Conservation (phyloP, 202 grass and related monocot genomes). For the Brachypodium distachyon region DNA sequence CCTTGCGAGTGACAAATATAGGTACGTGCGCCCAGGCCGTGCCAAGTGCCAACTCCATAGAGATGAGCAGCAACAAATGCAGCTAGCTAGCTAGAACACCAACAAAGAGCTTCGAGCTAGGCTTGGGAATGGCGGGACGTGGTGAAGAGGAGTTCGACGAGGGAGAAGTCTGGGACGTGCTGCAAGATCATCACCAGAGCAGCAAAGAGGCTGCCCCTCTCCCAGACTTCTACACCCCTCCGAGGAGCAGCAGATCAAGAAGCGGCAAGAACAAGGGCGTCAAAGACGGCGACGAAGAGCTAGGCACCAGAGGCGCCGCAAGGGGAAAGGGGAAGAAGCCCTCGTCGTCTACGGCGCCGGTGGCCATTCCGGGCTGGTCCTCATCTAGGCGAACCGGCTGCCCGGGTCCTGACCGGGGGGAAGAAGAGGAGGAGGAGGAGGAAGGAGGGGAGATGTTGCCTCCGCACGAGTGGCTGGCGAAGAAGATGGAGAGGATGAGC, state of each 20-base stretch:
- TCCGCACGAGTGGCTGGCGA: slow-evolving; percentile 84
- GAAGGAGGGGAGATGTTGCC: slow-evolving; percentile 27
- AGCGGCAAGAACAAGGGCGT: neutral
- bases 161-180: slow-evolving; percentile 37
- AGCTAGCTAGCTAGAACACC: neutral
- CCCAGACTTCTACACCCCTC: neutral
- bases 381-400: neutral
- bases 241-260: neutral
- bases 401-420: neutral
- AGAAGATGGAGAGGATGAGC: slow-evolving; percentile 73
- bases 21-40: neutral
- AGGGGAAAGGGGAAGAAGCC: slow-evolving; percentile 14
- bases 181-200: slow-evolving; percentile 4
- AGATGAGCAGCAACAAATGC: neutral
- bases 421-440: slow-evolving; percentile 32
- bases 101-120: neutral
- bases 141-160: slow-evolving; percentile 40
- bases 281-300: neutral
- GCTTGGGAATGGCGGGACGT: slow-evolving; percentile 16
- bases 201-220: neutral
- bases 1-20: slow-evolving; percentile 29
- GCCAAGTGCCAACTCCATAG: slow-evolving; percentile 14
- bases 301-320: neutral
- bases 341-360: slow-evolving; percentile 15
- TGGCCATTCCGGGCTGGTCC: slow-evolving; percentile 47